Conservation (phyloP, 345 rosid genomes). For the Erysimum cheiranthoides region DNA sequence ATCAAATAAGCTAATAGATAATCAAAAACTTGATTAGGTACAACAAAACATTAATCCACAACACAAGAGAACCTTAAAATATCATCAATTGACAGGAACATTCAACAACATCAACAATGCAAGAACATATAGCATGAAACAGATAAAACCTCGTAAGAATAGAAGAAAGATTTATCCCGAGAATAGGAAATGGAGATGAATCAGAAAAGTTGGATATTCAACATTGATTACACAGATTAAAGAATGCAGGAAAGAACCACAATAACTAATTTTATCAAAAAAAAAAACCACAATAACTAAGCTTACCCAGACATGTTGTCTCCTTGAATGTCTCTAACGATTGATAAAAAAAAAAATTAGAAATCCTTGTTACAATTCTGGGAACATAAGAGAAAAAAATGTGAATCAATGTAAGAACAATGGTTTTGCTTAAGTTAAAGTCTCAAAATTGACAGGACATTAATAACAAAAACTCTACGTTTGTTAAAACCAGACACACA, state of each 20-base stretch:
- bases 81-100: neutral
- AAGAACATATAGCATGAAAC: neutral
- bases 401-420: too few species aligned
- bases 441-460: too few species aligned
- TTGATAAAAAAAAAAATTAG: neutral
- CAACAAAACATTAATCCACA: neutral
- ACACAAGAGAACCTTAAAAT: neutral
- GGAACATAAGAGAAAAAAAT: too few species aligned
- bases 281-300: neutral
- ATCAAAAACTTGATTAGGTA: neutral
- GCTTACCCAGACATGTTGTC: slow-evolving; percentile 44
- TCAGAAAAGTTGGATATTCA: neutral
- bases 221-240: neutral
- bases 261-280: too few species aligned
- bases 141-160: neutral
- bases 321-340: slow-evolving; percentile 21
- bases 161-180: neutral
- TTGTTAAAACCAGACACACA: too few species aligned
- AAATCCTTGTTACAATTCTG: slow-evolving; percentile 18
- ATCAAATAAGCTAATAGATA: neutral
- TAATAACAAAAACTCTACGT: too few species aligned
- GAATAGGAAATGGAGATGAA: neutral
- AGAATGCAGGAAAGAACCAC: neutral
- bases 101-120: neutral
- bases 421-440: too few species aligned